Evolutionary conservation across 2,329 filamentous ascomycete genomes (phyloP), one percentile per base, ranked within the genome.

Genomic region (Myriosclerotinia duriaeana): DNA sequence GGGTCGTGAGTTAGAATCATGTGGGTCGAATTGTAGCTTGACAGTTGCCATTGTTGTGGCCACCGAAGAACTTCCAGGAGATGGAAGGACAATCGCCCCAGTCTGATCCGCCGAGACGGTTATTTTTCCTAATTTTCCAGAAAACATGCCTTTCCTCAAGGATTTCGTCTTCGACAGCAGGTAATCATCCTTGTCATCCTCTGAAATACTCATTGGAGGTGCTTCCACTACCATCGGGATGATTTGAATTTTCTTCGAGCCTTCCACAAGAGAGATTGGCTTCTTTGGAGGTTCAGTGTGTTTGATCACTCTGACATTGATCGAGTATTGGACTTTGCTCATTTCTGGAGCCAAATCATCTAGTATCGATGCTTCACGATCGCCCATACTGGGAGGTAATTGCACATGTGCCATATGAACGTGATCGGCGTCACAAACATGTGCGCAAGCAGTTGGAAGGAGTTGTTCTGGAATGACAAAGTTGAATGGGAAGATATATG

Each of bases 381-480:
- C 72, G 52, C 74, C 74, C 69, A 76, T 73, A 46, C 72, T 75
- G 0, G 76, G 73, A 30, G 74, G 76, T 3, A 76, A 69, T 53
- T 74, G 72, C 5, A 75, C 53, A 68, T 77, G 76, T 22, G 72
- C 73, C 5, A 74, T 54, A 20, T 73, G 71, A n/a, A 77, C 72
- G 62, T 75, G 73, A 2, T 72, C 71, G 1, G 67, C 34, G n/a
- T 55, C 56, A 30, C 65, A 61, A 1, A 60, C 55, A 58, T 77
- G 76, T 3, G 66, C 60, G 63, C 76, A 77, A 17, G 72, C 70
- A 53, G 68, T 68, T 2, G 74, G 75, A 38, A 77, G 72, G 11
- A 77, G 70, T 26, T 71, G 74, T 17, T 73, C 69, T 1, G 76
- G 76, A 53, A 77, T 69, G 14, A 74, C 75, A 65, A 77, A 77